A percentile compares a stretch with the other conserved stretches of the same genome.
Conservation (phyloP, 768 basidiomycete species). For the Piloderma croceum region DNA sequence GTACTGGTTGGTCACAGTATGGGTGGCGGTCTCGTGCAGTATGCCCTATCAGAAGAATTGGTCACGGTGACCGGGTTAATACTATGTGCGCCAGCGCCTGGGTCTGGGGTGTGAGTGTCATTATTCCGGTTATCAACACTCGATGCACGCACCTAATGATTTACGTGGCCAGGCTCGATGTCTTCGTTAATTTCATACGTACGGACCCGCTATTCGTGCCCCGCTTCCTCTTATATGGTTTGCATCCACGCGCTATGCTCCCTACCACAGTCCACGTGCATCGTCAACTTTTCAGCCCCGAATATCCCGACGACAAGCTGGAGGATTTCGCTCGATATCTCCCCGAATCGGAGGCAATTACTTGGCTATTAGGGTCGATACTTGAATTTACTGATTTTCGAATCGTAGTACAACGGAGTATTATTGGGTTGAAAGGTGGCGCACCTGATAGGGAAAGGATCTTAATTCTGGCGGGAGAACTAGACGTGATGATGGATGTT, state of each 20-base stretch:
- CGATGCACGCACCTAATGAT: neutral
- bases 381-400: too few relatives aligned
- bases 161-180: neutral
- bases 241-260: neutral
- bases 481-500: too few relatives aligned
- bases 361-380: neutral
- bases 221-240: neutral
- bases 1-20: neutral
- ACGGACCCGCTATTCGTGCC: neutral
- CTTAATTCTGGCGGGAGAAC: too few relatives aligned
- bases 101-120: neutral
- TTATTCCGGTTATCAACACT: neutral
- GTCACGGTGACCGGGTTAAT: too few relatives aligned
- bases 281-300: neutral
- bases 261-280: neutral
- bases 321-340: conserved; percentile 1
- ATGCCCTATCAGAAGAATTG: neutral
- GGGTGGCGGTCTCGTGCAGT: neutral
- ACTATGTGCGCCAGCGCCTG: too few relatives aligned
- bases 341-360: neutral
- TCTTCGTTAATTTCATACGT: neutral
- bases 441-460: too few relatives aligned
- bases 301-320: neutral
- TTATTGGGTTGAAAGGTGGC: too few relatives aligned
- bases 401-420: too few relatives aligned